phyloP scores from a whole-genome alignment of 805 yeast species.

The Nakazawaea anatomiae region DNA sequence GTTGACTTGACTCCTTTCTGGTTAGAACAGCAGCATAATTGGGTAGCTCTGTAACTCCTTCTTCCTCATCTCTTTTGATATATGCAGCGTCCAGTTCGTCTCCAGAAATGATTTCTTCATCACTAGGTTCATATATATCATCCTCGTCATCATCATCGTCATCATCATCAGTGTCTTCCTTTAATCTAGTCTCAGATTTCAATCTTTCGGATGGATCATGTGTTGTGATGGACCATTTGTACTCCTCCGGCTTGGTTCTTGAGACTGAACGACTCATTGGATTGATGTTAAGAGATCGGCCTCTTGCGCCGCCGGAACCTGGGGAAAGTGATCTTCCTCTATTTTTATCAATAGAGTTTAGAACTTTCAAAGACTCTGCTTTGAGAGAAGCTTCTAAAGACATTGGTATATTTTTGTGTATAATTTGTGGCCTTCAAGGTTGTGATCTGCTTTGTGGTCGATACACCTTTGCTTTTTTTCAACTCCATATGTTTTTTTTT shows the following conservation, averaged over 20 bases:
- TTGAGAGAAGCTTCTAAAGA: constrained; percentile 9
- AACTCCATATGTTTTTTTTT: not conserved
- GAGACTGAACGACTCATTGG: constrained; percentile 19
- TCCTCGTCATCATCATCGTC: constrained; percentile 12
- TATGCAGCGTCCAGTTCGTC: constrained; percentile 51
- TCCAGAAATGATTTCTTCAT: constrained; percentile 57
- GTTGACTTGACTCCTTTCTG: constrained; percentile 12
- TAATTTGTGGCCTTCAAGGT: not conserved
- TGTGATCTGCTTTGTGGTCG: not conserved
- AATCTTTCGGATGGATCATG: constrained; percentile 73
- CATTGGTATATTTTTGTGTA: not conserved
- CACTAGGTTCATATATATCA: constrained; percentile 28
- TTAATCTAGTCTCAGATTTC: constrained; percentile 14
- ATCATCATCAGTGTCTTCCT: constrained; percentile 11
- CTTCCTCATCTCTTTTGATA: constrained; percentile 32
- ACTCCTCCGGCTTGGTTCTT: constrained; percentile 15
- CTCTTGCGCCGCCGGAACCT: not conserved
- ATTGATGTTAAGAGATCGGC: constrained; percentile 7
- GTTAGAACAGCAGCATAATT: constrained; percentile 36
- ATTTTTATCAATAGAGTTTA: constrained; percentile 4
- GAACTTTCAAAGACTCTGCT: constrained; percentile 7
- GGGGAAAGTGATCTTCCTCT: constrained; percentile 8
- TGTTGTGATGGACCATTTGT: constrained; percentile 59
- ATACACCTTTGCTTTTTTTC: not conserved
- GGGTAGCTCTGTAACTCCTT: constrained; percentile 53